Percentiles rank a stretch among this genome's conserved stretches.
Evolutionary conservation across 352 stramenopile species (phyloP).

Genomic region (Phytopythium aichiense): DNA sequence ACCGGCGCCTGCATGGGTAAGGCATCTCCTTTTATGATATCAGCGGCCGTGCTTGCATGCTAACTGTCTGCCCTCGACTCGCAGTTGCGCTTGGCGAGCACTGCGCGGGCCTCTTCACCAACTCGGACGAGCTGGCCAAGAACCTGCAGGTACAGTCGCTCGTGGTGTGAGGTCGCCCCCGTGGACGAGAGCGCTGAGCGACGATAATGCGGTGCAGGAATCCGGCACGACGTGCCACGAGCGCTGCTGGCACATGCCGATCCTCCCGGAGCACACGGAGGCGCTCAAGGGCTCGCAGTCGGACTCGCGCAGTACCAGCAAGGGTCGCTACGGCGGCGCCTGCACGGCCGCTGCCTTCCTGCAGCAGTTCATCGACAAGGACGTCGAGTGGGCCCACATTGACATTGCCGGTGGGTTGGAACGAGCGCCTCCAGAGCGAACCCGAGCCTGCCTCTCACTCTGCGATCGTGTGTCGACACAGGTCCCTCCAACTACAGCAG

Average conservation of each 20-base stretch:
- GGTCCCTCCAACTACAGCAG: constrained; percentile 76
- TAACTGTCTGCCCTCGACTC: not conserved
- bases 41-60: too few relatives aligned
- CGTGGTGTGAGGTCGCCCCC: not conserved
- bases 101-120: constrained; percentile 91
- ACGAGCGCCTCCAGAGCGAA: not conserved
- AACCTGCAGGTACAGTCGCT: constrained; percentile 39
- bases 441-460: not conserved
- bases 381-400: constrained; percentile 86
- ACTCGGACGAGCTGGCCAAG: constrained; percentile 81
- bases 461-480: not conserved
- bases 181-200: not conserved
- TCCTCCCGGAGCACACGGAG: constrained; percentile 79
- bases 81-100: constrained; percentile 83
- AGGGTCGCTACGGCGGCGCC: constrained; percentile 73
- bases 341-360: constrained; percentile 86
- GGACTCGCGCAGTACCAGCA: constrained; percentile 77
- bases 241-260: constrained; percentile 87
- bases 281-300: constrained; percentile 79
- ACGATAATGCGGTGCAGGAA: constrained; percentile 16
- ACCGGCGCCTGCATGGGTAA: constrained; percentile 86
- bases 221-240: constrained; percentile 66
- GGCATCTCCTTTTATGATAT: not conserved
- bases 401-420: constrained; percentile 71
- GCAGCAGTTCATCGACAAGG: constrained; percentile 85